A percentile compares a stretch with the other conserved stretches of the same genome.
Conservation (phyloP, 2,329 filamentous ascomycete species). For the Chaetomium sp. region DNA sequence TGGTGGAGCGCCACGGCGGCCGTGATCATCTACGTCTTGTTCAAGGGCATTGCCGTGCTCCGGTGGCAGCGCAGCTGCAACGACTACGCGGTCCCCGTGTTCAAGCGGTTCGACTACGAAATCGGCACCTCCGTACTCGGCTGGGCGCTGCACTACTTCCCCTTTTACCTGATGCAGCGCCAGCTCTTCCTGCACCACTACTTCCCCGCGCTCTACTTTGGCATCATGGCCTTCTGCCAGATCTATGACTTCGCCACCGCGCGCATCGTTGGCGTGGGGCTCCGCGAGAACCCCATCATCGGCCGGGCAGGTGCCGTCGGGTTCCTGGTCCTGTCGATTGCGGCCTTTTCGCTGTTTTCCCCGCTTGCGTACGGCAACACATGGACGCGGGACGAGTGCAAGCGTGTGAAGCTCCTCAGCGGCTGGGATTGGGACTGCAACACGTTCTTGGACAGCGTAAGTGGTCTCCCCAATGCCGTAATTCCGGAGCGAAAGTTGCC, state of each 20-base stretch:
- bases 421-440: constrained; percentile 99
- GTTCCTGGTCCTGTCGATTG: constrained; percentile 68
- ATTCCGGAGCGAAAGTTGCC: constrained; percentile 34
- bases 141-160: constrained; percentile 98
- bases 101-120: constrained; percentile 98
- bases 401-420: constrained; percentile 75
- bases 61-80: constrained; percentile 90
- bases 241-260: constrained; percentile 78
- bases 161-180: constrained; percentile 95
- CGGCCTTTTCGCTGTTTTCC: constrained; percentile 76
- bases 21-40: constrained; percentile 67
- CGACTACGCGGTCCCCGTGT: constrained; percentile 74
- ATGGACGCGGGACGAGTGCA: constrained; percentile 88
- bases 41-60: constrained; percentile 82
- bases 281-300: constrained; percentile 64
- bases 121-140: constrained; percentile 83
- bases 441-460: constrained; percentile 79
- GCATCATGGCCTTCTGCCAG: constrained; percentile 81
- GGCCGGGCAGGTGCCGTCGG: constrained; percentile 66
- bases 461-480: constrained; percentile 38
- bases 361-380: constrained; percentile 88
- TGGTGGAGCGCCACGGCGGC: constrained; percentile 87
- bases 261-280: constrained; percentile 61
- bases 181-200: constrained; percentile 99
- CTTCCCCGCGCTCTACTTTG: constrained; percentile 94